Evolutionary conservation across 352 stramenopile species (phyloP), one percentile per base, ranked within the genome.

Genomic region (Phytophthora ramorum): DNA sequence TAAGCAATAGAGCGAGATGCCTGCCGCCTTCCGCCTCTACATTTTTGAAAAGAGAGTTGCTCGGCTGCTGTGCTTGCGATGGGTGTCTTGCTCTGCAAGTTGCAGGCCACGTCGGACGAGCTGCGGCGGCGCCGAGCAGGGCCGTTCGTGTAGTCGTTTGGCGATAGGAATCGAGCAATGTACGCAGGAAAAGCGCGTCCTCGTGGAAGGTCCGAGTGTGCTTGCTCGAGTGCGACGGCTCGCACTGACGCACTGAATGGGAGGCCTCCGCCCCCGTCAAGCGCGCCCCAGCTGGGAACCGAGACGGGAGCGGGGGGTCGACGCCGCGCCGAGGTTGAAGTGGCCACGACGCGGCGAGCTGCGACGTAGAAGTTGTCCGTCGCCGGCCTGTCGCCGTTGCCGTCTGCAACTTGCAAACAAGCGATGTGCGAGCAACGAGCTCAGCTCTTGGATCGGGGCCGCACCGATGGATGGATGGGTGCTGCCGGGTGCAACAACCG

Each of bases 271-370:
- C n/a, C n/a, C n/a, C n/a, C n/a, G n/a, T n/a, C n/a, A n/a, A n/a
- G n/a, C n/a, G n/a, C n/a, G n/a, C n/a, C n/a, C n/a, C n/a, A n/a
- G n/a, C n/a, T n/a, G n/a, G n/a, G n/a, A n/a, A n/a, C n/a, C n/a
- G n/a, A n/a, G n/a, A n/a, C n/a, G n/a, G n/a, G n/a, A n/a, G n/a
- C n/a, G n/a, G n/a, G n/a, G n/a, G n/a, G n/a, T n/a, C n/a, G n/a
- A n/a, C n/a, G n/a, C n/a, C n/a, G n/a, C n/a, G 40, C 34, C 28
- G 41, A 55, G 38, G 52, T 69, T 62, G 46, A 58, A 69, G 61
- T 63, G 34, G 40, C 47, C 45, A 69, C 61, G 52, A 63, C 40
- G 37, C 41, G 20, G 61, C 32, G 50, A 55, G 22, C 20, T n/a
- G n/a, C 12, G 28, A 54, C 28, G 58, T 58, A 66, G 43, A 50